These are phyloP conservation scores for Oryza meyeriana DNA, from an alignment of 176 grass and related monocot species.

Conservation along the genomic window DNA sequence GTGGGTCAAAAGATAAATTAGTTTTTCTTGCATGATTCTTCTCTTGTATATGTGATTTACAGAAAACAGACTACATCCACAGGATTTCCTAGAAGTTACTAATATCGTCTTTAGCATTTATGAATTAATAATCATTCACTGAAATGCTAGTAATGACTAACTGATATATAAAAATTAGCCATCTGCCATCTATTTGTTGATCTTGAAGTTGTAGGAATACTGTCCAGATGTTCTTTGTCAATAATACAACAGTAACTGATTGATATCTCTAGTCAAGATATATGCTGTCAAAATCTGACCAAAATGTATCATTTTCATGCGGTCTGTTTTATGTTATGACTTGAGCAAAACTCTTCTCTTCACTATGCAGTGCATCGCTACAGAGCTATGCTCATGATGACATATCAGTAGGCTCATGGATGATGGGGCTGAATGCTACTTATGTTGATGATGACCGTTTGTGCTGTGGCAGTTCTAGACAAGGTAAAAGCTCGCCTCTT, in stretches of 20 bases:
- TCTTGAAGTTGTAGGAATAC: background rate
- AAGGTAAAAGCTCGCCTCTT: constrained; percentile 45
- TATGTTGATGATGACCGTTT: constrained; percentile 80
- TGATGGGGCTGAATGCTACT: constrained; percentile 94
- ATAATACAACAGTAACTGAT: background rate
- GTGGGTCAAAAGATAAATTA: background rate
- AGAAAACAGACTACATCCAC: background rate
- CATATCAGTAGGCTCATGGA: constrained; percentile 91
- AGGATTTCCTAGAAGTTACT: background rate
- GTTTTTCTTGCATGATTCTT: background rate
- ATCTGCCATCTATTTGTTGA: background rate
- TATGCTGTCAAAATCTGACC: background rate
- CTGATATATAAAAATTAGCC: background rate
- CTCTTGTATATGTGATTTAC: background rate
- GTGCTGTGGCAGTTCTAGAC: constrained; percentile 83
- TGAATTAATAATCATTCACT: background rate
- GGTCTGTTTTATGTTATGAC: background rate
- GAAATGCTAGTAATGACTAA: background rate
- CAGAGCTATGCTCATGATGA: constrained; percentile 87
- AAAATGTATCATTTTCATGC: background rate
- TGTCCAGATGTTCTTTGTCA: background rate
- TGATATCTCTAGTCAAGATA: background rate
- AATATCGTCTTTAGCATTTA: background rate
- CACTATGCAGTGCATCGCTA: constrained; percentile 61
- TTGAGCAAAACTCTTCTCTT: background rate